A percentile compares a stretch with the other conserved stretches of the same genome.
phyloP scores from a whole-genome alignment of 2,329 filamentous ascomycete species.

The Purpureocillium lavendulum region DNA sequence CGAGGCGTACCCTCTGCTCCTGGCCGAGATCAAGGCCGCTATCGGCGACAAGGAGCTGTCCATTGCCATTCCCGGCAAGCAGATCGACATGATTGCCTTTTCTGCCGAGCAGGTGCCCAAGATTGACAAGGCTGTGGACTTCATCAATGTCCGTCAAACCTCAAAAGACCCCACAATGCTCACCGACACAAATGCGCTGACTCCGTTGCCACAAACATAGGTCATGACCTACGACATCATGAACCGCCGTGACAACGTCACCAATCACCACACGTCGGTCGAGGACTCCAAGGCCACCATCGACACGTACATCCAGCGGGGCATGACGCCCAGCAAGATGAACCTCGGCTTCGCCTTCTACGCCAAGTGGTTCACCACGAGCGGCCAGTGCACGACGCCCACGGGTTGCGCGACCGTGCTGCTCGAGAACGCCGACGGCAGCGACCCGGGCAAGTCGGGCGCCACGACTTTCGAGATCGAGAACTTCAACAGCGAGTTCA shows the following conservation, averaged over 20 bases:
- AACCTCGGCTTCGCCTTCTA: slow-evolving; percentile 64
- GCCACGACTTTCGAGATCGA: slow-evolving; percentile 29
- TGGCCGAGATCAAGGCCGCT: slow-evolving; percentile 47
- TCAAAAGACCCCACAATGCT: rapidly evolving
- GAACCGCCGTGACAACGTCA: slow-evolving; percentile 61
- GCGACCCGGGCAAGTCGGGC: slow-evolving; percentile 44
- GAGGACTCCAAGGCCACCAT: slow-evolving; percentile 44
- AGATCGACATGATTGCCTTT: slow-evolving; percentile 61
- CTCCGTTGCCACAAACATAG: slow-evolving; percentile 11
- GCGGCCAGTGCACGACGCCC: slow-evolving; percentile 34
- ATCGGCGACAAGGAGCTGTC: slow-evolving; percentile 56
- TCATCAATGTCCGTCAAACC: slow-evolving; percentile 43
- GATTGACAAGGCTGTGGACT: slow-evolving; percentile 54
- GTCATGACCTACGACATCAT: slow-evolving; percentile 68
- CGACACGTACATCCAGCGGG: slow-evolving; percentile 49
- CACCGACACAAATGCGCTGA: no score
- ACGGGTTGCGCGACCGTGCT: slow-evolving; percentile 50
- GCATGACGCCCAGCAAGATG: slow-evolving; percentile 45
- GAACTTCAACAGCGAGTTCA: slow-evolving; percentile 27
- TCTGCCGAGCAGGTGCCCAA: slow-evolving; percentile 44
- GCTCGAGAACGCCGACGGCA: slow-evolving; percentile 52
- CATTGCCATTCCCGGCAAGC: slow-evolving; percentile 56
- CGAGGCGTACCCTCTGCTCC: slow-evolving; percentile 50
- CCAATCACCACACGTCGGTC: slow-evolving; percentile 56
- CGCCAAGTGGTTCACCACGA: slow-evolving; percentile 55